Conservation (phyloP, 75 land plant species). For the Picea glauca region DNA sequence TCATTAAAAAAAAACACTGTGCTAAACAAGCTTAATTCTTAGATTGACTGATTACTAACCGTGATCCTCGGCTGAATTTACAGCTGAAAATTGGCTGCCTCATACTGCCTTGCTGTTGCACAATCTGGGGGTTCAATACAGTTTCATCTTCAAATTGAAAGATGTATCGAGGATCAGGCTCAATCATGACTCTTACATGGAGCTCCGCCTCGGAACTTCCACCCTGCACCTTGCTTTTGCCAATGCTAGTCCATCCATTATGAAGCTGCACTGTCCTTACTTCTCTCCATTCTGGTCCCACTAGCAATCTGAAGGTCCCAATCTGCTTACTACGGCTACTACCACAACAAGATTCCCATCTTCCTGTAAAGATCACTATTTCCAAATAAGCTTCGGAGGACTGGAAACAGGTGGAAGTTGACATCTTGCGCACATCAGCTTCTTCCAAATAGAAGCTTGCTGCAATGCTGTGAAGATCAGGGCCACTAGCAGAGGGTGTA, state of each 20-base stretch:
- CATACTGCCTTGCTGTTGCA: slow-evolving; percentile 69
- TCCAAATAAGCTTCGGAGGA: slow-evolving; percentile 44
- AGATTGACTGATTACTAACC: slow-evolving; percentile 9
- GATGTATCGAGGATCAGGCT: slow-evolving; percentile 91
- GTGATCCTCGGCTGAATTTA: slow-evolving; percentile 57
- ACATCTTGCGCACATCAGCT: slow-evolving; percentile 44
- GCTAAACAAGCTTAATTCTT: not conserved
- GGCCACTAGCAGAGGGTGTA: slow-evolving; percentile 35
- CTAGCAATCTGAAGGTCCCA: slow-evolving; percentile 66
- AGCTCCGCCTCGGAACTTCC: slow-evolving; percentile 56
- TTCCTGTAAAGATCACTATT: slow-evolving; percentile 57
- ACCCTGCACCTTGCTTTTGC: slow-evolving; percentile 37
- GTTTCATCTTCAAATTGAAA: slow-evolving; percentile 89
- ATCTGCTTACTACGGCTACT: slow-evolving; percentile 43
- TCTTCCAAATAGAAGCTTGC: slow-evolving; percentile 81
- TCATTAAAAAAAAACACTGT: too few species aligned
- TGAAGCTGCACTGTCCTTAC: slow-evolving; percentile 61
- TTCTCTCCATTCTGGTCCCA: slow-evolving; percentile 61
- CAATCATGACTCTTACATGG: slow-evolving; percentile 70
- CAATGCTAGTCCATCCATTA: slow-evolving; percentile 81
- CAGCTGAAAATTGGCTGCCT: slow-evolving; percentile 93
- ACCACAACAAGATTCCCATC: slow-evolving; percentile 54
- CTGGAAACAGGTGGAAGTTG: slow-evolving; percentile 40
- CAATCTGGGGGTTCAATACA: slow-evolving; percentile 68
- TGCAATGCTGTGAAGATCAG: slow-evolving; percentile 45